Percentiles rank a stretch among this genome's conserved stretches.
phyloP scores from a whole-genome alignment of 1,139 yeast species.

The Ogataea hybrid region DNA sequence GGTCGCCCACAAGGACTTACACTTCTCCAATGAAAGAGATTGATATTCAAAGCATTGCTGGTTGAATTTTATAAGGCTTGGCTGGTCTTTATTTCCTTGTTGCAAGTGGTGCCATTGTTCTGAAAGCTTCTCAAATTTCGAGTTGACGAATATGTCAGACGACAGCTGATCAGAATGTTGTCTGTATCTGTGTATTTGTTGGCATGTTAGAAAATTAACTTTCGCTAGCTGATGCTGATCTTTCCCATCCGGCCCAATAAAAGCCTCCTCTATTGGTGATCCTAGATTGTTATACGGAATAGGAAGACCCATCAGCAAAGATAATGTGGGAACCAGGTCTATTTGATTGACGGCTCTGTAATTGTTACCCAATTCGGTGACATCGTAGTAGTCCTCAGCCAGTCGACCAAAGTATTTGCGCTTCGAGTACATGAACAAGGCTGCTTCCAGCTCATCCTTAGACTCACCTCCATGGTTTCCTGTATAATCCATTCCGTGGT shows the following conservation, averaged over 20 bases:
- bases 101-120: conserved; percentile 20
- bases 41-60: conserved; percentile 50
- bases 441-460: conserved; percentile 77
- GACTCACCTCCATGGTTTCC: conserved; percentile 99
- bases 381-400: conserved; percentile 39
- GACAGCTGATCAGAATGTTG: conserved; percentile 38
- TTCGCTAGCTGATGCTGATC: conserved; percentile 35
- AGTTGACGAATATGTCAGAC: conserved; percentile 34
- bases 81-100: background rate
- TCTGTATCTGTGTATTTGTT: conserved; percentile 60
- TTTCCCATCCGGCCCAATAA: conserved; percentile 34
- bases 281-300: conserved; percentile 92
- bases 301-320: conserved; percentile 81
- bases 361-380: conserved; percentile 43
- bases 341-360: conserved; percentile 78
- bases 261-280: conserved; percentile 77
- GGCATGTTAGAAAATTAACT: conserved; percentile 49
- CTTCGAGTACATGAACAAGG: conserved; percentile 81
- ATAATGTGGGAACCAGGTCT: conserved; percentile 85
- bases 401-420: conserved; percentile 39
- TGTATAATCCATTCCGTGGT: conserved; percentile 94
- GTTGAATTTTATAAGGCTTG: conserved; percentile 27
- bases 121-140: conserved; percentile 24
- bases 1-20: conserved; percentile 82
- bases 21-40: conserved; percentile 54